Evolutionary conservation across 768 basidiomycete species (phyloP).

Genomic region (Hericium alpestre): DNA sequence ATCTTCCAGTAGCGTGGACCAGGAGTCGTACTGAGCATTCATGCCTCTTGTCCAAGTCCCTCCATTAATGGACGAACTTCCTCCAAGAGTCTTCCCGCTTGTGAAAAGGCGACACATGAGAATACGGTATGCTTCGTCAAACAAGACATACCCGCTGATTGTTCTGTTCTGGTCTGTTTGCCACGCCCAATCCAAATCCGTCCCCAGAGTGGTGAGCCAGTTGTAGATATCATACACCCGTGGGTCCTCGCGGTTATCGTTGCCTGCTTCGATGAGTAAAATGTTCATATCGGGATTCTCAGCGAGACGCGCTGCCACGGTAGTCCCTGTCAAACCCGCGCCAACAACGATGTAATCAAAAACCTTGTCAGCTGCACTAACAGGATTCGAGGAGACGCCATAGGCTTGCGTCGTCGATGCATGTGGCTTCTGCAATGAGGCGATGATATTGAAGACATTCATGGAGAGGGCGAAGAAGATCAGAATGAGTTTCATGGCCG

Average conservation of each 20-base stretch:
- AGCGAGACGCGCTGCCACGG: background rate
- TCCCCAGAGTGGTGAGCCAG: background rate
- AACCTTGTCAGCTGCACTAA: background rate
- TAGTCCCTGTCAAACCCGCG: background rate
- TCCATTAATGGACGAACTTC: conserved; percentile 36
- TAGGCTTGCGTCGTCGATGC: background rate
- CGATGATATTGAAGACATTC: too few relatives aligned
- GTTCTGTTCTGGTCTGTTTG: background rate
- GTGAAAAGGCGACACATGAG: background rate
- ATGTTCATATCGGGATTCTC: background rate
- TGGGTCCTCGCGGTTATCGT: background rate
- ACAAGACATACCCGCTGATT: background rate
- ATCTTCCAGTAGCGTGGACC: conserved; percentile 24
- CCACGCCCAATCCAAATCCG: background rate
- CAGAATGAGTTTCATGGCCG: too few relatives aligned
- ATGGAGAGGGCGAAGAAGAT: too few relatives aligned
- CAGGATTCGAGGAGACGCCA: background rate
- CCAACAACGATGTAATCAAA: background rate
- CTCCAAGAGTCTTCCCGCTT: conserved; percentile 36
- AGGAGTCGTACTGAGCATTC: conserved; percentile 34
- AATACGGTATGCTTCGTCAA: background rate
- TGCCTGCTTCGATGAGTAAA: background rate
- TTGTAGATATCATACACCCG: background rate
- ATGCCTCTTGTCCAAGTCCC: conserved; percentile 34
- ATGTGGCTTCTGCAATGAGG: too few relatives aligned